Conservation (phyloP, 2,329 filamentous ascomycete species). For the Leptographium procerum region DNA sequence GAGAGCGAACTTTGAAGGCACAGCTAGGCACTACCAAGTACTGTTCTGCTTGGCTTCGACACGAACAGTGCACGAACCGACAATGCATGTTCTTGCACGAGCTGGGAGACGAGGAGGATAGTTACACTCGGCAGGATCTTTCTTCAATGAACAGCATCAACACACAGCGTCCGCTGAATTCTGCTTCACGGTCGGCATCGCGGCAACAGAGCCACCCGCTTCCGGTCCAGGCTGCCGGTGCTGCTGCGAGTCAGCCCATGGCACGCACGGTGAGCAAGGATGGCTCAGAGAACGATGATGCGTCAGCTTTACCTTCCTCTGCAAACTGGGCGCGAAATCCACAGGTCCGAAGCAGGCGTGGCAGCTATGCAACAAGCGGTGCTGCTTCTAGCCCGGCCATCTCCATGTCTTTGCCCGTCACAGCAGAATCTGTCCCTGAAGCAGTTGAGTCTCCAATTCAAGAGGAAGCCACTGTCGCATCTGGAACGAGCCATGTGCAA, state of each 20-base stretch:
- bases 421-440: conserved; percentile 38
- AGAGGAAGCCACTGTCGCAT: conserved; percentile 20
- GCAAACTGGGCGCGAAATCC: conserved; percentile 81
- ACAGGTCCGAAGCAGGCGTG: conserved; percentile 54
- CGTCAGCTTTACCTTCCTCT: conserved; percentile 82
- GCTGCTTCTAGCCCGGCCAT: conserved; percentile 73
- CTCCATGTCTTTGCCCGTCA: conserved; percentile 45
- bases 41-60: conserved; percentile 90
- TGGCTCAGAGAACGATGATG: conserved; percentile 61
- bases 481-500: background rate
- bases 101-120: conserved; percentile 95
- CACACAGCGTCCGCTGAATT: conserved; percentile 57
- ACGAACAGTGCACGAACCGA: conserved; percentile 87
- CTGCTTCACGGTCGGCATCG: conserved; percentile 41
- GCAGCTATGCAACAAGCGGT: conserved; percentile 70
- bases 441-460: conserved; percentile 22
- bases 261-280: conserved; percentile 68
- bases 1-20: conserved; percentile 71
- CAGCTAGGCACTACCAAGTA: conserved; percentile 90
- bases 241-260: conserved; percentile 48
- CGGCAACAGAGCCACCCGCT: conserved; percentile 36
- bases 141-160: conserved; percentile 89
- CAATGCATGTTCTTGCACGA: conserved; percentile 98
- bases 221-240: conserved; percentile 20
- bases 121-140: conserved; percentile 85